These are phyloP conservation scores for Neopestalotiopsis rosae DNA, from an alignment of 2,329 filamentous ascomycete genomes.

Conservation along the genomic window DNA sequence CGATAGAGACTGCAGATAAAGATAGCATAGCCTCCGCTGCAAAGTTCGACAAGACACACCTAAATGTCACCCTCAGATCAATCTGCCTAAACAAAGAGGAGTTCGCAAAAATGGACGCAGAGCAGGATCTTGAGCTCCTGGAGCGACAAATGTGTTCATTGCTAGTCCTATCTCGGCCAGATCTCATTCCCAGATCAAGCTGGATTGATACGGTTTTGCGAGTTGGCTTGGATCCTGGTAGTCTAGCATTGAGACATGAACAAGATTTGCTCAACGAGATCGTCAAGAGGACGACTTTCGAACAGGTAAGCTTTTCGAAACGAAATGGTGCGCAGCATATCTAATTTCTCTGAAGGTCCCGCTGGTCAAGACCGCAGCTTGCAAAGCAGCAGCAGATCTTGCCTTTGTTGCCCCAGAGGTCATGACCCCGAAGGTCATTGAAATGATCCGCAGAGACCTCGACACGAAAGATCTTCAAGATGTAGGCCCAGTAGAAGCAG, in stretches of 20 bases:
- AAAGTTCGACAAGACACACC: constrained; percentile 67
- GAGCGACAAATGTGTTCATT: constrained; percentile 77
- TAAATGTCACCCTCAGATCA: constrained; percentile 65
- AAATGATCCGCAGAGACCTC: constrained; percentile 76
- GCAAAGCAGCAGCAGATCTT: constrained; percentile 84
- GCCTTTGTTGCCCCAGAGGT: constrained; percentile 89
- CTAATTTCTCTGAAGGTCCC: constrained; percentile 37
- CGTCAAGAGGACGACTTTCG: constrained; percentile 55
- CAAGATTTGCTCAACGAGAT: constrained; percentile 73
- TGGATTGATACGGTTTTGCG: constrained; percentile 92
- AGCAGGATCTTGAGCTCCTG: constrained; percentile 54
- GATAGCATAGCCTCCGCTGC: constrained; percentile 73
- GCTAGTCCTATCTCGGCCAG: constrained; percentile 77
- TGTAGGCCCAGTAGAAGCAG: constrained; percentile 86
- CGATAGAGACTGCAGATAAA: constrained; percentile 73
- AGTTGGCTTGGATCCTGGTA: constrained; percentile 81
- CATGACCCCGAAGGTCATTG: constrained; percentile 77
- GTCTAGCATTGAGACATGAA: constrained; percentile 70
- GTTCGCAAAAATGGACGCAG: constrained; percentile 45
- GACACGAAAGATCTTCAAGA: constrained; percentile 70
- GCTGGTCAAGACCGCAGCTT: constrained; percentile 72
- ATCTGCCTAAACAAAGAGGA: constrained; percentile 67
- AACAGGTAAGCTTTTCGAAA: constrained; percentile 33
- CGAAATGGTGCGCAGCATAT: not conserved
- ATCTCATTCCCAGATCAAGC: constrained; percentile 76